These are phyloP conservation scores for Yamadazyma phyllophila DNA, from an alignment of 805 yeast species.

Conservation along the genomic window DNA sequence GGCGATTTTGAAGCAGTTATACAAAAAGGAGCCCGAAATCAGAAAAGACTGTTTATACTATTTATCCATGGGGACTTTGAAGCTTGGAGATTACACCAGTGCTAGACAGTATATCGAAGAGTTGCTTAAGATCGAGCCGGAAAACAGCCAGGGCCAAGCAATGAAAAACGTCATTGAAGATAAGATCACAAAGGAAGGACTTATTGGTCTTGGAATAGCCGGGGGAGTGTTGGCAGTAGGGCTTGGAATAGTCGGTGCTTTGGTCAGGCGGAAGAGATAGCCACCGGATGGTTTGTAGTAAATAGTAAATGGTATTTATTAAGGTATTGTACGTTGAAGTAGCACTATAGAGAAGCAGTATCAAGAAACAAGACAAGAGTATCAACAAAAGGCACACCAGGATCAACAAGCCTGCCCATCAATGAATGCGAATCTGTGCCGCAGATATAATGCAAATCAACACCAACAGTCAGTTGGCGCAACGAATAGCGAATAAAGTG, in stretches of 20 bases:
- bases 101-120: constrained; percentile 85
- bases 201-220: constrained; percentile 82
- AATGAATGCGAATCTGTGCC: neutral
- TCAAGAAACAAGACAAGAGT: no score
- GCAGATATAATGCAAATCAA: neutral
- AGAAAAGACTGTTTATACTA: constrained; percentile 89
- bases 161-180: constrained; percentile 78
- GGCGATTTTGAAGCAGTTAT: constrained; percentile 64
- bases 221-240: constrained; percentile 86
- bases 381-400: no score
- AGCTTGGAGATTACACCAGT: constrained; percentile 81
- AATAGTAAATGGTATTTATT: neutral
- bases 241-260: constrained; percentile 55
- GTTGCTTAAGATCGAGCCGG: constrained; percentile 76
- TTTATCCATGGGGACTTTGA: constrained; percentile 81
- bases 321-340: no score
- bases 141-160: constrained; percentile 70
- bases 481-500: constrained; percentile 25
- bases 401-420: neutral
- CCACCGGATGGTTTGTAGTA: neutral
- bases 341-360: no score
- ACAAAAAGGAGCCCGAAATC: constrained; percentile 74
- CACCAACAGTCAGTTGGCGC: constrained; percentile 11
- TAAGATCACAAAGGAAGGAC: constrained; percentile 80
- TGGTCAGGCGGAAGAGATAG: constrained; percentile 30